Conservation (phyloP, 805 yeast genomes). For the Yarrowia sp. region DNA sequence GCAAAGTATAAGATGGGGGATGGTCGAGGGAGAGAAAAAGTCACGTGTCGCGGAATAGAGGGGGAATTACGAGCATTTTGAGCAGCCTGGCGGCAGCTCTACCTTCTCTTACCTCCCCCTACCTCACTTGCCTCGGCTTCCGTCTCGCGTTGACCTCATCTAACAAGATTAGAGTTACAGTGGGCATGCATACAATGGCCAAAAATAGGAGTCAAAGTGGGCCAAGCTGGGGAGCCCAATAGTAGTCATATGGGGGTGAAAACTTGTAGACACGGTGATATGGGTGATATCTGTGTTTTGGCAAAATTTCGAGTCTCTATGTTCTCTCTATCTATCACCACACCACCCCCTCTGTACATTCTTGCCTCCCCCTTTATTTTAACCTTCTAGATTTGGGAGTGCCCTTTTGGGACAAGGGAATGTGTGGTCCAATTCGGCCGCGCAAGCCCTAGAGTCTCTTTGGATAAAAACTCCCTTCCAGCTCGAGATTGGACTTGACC, state of each 20-base stretch:
- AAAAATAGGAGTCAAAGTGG: conserved; percentile 19
- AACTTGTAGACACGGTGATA: neutral
- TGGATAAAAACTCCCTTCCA: conserved; percentile 12
- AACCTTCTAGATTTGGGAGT: neutral
- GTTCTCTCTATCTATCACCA: too few relatives aligned
- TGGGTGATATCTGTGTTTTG: too few relatives aligned
- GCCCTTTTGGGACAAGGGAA: conserved; percentile 39
- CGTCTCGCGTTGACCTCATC: conserved; percentile 29
- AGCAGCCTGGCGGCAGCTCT: too few relatives aligned
- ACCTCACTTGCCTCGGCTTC: conserved; percentile 9
- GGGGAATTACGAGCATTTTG: too few relatives aligned
- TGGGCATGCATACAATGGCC: conserved; percentile 35
- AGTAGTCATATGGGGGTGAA: neutral
- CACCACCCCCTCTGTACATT: neutral
- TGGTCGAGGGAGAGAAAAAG: too few relatives aligned
- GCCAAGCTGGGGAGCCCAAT: neutral
- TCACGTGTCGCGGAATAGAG: too few relatives aligned
- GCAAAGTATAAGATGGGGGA: neutral
- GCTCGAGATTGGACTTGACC: neutral
- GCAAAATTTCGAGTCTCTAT: too few relatives aligned
- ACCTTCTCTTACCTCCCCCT: too few relatives aligned
- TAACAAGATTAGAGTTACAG: conserved; percentile 14
- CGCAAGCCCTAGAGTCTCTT: conserved; percentile 1
- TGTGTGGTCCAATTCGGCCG: conserved; percentile 36
- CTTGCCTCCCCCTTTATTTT: conserved; percentile 34